Conservation (phyloP, 129 eudicot genomes). For the Centrapalus pauciflorus region DNA sequence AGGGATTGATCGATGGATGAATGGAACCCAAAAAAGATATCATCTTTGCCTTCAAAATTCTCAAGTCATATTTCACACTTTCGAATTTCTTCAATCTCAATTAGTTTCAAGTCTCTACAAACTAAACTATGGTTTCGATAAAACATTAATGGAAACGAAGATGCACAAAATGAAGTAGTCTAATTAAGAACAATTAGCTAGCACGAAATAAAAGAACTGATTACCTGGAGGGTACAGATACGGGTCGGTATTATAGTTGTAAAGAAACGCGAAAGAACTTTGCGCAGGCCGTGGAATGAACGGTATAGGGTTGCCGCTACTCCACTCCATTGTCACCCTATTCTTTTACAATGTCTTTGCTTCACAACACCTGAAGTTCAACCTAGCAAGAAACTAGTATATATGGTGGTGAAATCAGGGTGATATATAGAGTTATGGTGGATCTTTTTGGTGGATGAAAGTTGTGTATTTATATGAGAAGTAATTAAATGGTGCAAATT, state of each 20-base stretch:
- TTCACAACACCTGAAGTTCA: neutral
- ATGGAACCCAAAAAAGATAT: no score
- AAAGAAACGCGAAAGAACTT: slow-evolving; percentile 57
- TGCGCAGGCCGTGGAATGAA: slow-evolving; percentile 40
- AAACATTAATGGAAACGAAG: neutral
- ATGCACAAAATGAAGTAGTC: neutral
- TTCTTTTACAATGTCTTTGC: neutral
- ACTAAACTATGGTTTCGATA: neutral
- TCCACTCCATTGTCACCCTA: slow-evolving; percentile 58
- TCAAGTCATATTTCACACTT: no score
- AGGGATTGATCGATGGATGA: no score
- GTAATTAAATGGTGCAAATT: neutral
- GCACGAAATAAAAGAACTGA: no score
- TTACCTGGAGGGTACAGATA: slow-evolving; percentile 41
- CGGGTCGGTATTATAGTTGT: slow-evolving; percentile 46
- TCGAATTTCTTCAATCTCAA: neutral
- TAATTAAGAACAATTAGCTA: neutral
- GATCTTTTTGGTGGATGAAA: neutral
- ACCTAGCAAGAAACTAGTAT: neutral
- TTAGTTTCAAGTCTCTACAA: no score
- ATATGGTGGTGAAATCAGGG: neutral
- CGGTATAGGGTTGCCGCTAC: slow-evolving; percentile 37
- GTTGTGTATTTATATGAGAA: slow-evolving; percentile 14
- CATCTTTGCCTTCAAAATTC: no score
- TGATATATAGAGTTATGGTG: neutral